phyloP scores from a whole-genome alignment of 305 asterid species.

The Coffea humblotiana region DNA sequence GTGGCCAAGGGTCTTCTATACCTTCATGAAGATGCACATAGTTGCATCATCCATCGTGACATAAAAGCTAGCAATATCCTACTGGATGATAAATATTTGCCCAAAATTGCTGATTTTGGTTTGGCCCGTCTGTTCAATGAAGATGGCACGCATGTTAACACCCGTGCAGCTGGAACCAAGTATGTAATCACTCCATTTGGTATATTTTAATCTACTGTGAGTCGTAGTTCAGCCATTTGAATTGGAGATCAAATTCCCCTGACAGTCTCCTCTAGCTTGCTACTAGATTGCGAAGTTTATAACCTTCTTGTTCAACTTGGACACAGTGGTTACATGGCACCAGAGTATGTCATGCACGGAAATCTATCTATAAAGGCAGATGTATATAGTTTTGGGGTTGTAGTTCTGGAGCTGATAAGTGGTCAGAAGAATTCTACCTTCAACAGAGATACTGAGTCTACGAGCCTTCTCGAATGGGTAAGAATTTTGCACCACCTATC shows the following conservation, averaged over 20 bases:
- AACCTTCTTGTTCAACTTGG: constrained; percentile 21
- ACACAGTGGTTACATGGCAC: constrained; percentile 98
- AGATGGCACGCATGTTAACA: constrained; percentile 77
- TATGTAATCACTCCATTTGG: constrained; percentile 26
- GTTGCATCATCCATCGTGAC: constrained; percentile 83
- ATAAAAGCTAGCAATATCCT: constrained; percentile 92
- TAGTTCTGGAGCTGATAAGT: constrained; percentile 84
- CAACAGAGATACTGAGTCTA: constrained; percentile 63
- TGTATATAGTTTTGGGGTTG: constrained; percentile 92
- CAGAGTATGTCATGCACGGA: constrained; percentile 87
- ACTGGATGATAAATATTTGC: constrained; percentile 88
- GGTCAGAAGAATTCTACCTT: constrained; percentile 84
- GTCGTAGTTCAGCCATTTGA: not conserved
- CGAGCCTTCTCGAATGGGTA: constrained; percentile 85
- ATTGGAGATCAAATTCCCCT: not conserved
- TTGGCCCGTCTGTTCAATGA: constrained; percentile 83
- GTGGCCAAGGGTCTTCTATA: constrained; percentile 83
- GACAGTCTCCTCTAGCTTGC: not conserved
- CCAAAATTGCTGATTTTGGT: constrained; percentile 98
- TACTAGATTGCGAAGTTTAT: constrained; percentile 5
- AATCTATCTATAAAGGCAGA: constrained; percentile 74
- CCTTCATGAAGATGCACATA: constrained; percentile 88
- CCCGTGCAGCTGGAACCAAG: constrained; percentile 93
- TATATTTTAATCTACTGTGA: not conserved
- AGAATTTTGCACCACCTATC: constrained; percentile 24